phyloP scores from a whole-genome alignment of 352 stramenopile species.

The Globisporangium splendens region DNA sequence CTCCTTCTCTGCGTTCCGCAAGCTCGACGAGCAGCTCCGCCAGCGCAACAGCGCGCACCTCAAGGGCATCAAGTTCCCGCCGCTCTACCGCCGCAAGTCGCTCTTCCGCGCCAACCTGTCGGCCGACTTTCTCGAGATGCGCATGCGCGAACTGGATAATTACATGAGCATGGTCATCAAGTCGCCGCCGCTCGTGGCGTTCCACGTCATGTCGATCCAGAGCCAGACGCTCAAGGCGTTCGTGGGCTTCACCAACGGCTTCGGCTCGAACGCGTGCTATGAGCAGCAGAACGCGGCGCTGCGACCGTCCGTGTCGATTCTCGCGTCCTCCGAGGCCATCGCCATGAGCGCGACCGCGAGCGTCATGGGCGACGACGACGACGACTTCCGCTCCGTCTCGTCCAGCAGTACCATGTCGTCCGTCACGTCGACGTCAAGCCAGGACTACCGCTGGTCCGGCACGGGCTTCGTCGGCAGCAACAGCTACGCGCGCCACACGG shows the following conservation, averaged over 20 bases:
- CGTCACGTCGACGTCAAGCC: slow-evolving; percentile 38
- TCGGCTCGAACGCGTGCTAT: slow-evolving; percentile 71
- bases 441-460: slow-evolving; percentile 78
- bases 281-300: slow-evolving; percentile 53
- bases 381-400: slow-evolving; percentile 77
- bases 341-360: slow-evolving; percentile 45
- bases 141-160: slow-evolving; percentile 70
- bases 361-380: slow-evolving; percentile 74
- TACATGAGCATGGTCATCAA: slow-evolving; percentile 64
- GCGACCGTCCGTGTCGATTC: slow-evolving; percentile 59
- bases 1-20: slow-evolving; percentile 73
- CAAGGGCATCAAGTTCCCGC: slow-evolving; percentile 84
- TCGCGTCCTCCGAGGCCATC: slow-evolving; percentile 42
- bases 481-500: slow-evolving; percentile 51
- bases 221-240: slow-evolving; percentile 82
- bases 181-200: slow-evolving; percentile 66
- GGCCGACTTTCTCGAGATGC: slow-evolving; percentile 56
- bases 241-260: slow-evolving; percentile 69
- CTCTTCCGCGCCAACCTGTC: slow-evolving; percentile 68
- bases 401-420: slow-evolving; percentile 63
- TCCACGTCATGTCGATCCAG: slow-evolving; percentile 65
- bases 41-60: slow-evolving; percentile 67
- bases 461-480: slow-evolving; percentile 71
- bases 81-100: slow-evolving; percentile 60
- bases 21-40: slow-evolving; percentile 77